Conservation (phyloP, 257 asterid species). For the Solanum habrochaites region DNA sequence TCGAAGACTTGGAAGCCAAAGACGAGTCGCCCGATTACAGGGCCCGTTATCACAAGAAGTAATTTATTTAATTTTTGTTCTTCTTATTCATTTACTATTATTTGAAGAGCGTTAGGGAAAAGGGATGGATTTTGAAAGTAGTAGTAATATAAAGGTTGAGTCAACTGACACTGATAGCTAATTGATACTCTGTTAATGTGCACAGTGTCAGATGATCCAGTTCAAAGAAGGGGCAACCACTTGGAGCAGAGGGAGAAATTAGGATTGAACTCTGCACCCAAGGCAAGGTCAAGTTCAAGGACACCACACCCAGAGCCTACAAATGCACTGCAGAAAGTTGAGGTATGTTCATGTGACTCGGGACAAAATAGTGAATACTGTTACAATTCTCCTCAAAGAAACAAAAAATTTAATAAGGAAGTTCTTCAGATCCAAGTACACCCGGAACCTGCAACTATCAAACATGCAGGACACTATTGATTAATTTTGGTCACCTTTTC, state of each 20-base stretch:
- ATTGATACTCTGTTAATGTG: conserved; percentile 12
- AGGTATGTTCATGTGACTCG: conserved; percentile 32
- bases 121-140: neutral
- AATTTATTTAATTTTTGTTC: neutral
- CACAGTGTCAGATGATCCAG: conserved; percentile 45
- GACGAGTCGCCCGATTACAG: conserved; percentile 55
- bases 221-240: conserved; percentile 59
- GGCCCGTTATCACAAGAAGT: conserved; percentile 63
- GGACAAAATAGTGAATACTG: neutral
- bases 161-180: neutral
- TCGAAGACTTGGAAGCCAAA: conserved; percentile 94
- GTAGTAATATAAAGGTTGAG: neutral
- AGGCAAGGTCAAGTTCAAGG: conserved; percentile 28
- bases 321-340: conserved; percentile 72
- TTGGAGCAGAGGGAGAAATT: conserved; percentile 82
- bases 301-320: conserved; percentile 55
- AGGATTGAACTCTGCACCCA: conserved; percentile 62
- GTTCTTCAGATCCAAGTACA: neutral
- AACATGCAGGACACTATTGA: neutral
- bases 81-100: neutral
- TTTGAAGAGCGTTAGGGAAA: neutral
- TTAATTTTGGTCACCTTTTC: neutral
- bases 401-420: neutral
- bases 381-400: neutral
- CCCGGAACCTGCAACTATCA: neutral